Evolutionary conservation across 164 flowering plant genomes (phyloP), one percentile per base, ranked within the genome.

Genomic region (Brasenia schreberi): DNA sequence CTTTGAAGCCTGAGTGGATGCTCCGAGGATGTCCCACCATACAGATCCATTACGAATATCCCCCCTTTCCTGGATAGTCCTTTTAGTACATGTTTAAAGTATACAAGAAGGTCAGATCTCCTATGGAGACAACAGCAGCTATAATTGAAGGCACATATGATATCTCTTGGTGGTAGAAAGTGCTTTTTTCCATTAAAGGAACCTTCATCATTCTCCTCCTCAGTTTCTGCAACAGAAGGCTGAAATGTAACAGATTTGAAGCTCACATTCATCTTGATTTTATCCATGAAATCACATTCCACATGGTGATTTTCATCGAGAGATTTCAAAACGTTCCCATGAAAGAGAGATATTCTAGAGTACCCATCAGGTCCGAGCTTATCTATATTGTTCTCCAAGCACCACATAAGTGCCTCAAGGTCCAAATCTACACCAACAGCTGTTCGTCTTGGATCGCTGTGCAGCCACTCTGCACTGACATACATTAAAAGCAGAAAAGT

Each of bases 1-100:
- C 97, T 82, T 76, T 88, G 88, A 69, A 94, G 85, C 77, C 72
- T 82, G 33, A 94, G 78, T 75, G 79, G 72, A 33, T 72, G 65
- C 75, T 94, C 97, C 19, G 98, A 85, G 68, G 98, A 94, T 43
- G 86, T 79, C 45, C 98, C 98, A 45, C 97, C 98, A 74, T 91
- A 94, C 56, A 94, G 71, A 75, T 94, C 97, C 98, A 94, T 91
- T 42, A 83, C 98, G 77, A 94, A 91, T 76, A 94, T 89, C 18
- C 95, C 97, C 64, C 97, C 96, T 70, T 69, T 84, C 62, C 72
- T 84, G 19, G 92, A 91, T 79, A 91, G 80, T 18, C 81, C 64
- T 60, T 64, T 67, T 61, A 76, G 84, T 18, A 80, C 91, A 80
- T 89, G 85, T 83, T 82, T 89, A 79, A 94, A 94, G 75, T 94